Evolutionary conservation across 768 basidiomycete genomes (phyloP).

Genomic region (Pleurotus sapidus): DNA sequence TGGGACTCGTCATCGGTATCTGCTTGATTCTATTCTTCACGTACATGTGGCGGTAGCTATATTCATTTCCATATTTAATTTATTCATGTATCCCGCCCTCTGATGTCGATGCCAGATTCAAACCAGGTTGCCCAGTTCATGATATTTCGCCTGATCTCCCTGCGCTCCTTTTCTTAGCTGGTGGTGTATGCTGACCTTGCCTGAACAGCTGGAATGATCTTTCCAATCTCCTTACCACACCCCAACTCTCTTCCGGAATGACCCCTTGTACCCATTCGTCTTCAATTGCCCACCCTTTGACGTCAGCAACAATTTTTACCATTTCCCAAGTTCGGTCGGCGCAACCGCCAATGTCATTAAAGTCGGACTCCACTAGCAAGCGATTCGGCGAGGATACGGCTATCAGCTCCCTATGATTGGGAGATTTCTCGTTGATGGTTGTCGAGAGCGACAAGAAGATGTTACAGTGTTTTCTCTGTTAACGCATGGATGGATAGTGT

Average conservation of each 20-base stretch:
- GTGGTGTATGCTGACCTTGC: slow-evolving; percentile 37
- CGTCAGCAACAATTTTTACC: slow-evolving; percentile 62
- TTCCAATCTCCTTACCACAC: slow-evolving; percentile 63
- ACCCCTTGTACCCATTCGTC: slow-evolving; percentile 43
- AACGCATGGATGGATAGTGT: neutral
- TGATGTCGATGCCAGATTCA: neutral
- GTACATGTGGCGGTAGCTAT: slow-evolving; percentile 40
- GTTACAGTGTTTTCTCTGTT: slow-evolving; percentile 69
- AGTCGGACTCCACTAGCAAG: slow-evolving; percentile 87
- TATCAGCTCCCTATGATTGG: slow-evolving; percentile 63
- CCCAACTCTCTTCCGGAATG: slow-evolving; percentile 43
- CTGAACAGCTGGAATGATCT: slow-evolving; percentile 70
- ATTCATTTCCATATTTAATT: neutral
- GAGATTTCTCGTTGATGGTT: slow-evolving; percentile 74
- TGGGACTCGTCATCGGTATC: slow-evolving; percentile 86
- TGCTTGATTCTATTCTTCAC: slow-evolving; percentile 61
- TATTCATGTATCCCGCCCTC: neutral
- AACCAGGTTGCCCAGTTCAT: neutral
- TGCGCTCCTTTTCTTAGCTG: slow-evolving; percentile 8
- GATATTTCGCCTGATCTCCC: no score
- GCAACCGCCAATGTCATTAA: slow-evolving; percentile 58
- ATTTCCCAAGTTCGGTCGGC: slow-evolving; percentile 75
- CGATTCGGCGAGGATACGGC: slow-evolving; percentile 58
- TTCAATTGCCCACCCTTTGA: slow-evolving; percentile 80
- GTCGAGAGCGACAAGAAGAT: slow-evolving; percentile 87